phyloP scores from a whole-genome alignment of 306 rosid species.

The Glycine latifolia region DNA sequence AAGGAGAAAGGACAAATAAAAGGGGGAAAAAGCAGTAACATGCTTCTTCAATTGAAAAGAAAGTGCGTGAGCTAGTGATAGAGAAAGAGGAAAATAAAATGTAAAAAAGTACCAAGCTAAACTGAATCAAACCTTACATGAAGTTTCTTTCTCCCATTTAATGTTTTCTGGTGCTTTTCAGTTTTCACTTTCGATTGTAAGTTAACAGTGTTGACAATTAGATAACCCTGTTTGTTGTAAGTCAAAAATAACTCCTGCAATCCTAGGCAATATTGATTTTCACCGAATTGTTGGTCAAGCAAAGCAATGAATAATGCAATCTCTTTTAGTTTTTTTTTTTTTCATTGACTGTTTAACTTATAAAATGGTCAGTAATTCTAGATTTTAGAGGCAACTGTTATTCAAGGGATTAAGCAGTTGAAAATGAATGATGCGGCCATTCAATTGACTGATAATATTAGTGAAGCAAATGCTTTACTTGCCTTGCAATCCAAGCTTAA shows the following conservation, averaged over 20 bases:
- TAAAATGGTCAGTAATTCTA: slow-evolving; percentile 63
- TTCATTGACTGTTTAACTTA: slow-evolving; percentile 57
- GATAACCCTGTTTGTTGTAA: slow-evolving; percentile 12
- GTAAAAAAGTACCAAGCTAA: slow-evolving; percentile 15
- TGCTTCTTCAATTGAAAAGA: neutral
- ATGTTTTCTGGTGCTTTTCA: neutral
- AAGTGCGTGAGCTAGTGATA: neutral
- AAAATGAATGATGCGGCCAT: slow-evolving; percentile 70
- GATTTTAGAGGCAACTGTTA: slow-evolving; percentile 86
- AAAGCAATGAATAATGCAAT: slow-evolving; percentile 7
- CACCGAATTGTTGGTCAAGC: slow-evolving; percentile 16
- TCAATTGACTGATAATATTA: slow-evolving; percentile 81
- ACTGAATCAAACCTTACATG: slow-evolving; percentile 6
- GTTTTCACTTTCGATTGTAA: neutral
- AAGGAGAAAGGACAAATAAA: slow-evolving; percentile 1
- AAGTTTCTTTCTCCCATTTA: slow-evolving; percentile 9
- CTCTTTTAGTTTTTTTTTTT: slow-evolving; percentile 26
- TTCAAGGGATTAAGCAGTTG: slow-evolving; percentile 81
- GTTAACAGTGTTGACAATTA: slow-evolving; percentile 10
- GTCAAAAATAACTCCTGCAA: slow-evolving; percentile 15
- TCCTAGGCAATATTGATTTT: slow-evolving; percentile 23
- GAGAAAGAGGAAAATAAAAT: neutral
- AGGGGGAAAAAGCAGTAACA: neutral
- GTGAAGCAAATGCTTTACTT: slow-evolving; percentile 90
- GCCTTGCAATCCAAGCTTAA: slow-evolving; percentile 90